Evolutionary conservation across 2,329 filamentous ascomycete genomes (phyloP), one percentile per base, ranked within the genome.

Genomic region (Colletotrichum agaves): DNA sequence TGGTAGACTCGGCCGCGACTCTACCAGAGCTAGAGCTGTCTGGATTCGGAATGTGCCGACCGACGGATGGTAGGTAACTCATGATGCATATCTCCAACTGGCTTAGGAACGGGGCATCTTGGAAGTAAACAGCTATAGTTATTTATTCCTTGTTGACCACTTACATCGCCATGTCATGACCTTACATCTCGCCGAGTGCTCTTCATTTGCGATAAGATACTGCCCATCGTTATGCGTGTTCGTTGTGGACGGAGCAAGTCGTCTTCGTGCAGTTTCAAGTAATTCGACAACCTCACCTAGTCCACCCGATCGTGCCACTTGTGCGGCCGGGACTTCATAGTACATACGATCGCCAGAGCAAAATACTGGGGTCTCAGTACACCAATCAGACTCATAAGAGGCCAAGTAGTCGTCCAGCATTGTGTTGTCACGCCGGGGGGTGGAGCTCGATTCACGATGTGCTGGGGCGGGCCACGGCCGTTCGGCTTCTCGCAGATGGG

Each of bases 121-220:
- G n/a, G 15, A 6, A 12, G 4, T 23, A n/a, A 15, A 47, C 5
- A 50, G 11, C 8, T 13, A 44, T 8, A 44, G 5, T 15, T 10
- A n/a, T 27, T 27, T 7, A 27, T 7, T 27, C 27, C 27, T 44
- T 8, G 17, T 5, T 19, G 17, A 17, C 41, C 5, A 71, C 17
- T 75, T 63, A 4, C 56, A 44, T 43, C 67, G 39, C 49, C 63
- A 61, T 21, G 58, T 31, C 15, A 43, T 44, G 23, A 61, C 37
- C 21, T 23, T 50, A n/a, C 58, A 61, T 23, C 37, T 52, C 46
- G 46, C 13, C 35, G 31, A 13, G n/a, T 44, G 13, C 35, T 37
- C n/a, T 44, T 41, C 12, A 33, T n/a, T 44, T 61, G 58, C 27
- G 3, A 41, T 43, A 5, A 33, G 11, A 61, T 61, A 35, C n/a